A percentile compares a stretch with the other conserved stretches of the same genome.
phyloP scores from a whole-genome alignment of 2,329 filamentous ascomycete species.

The Pseudopyrenochaeta lycopersici region DNA sequence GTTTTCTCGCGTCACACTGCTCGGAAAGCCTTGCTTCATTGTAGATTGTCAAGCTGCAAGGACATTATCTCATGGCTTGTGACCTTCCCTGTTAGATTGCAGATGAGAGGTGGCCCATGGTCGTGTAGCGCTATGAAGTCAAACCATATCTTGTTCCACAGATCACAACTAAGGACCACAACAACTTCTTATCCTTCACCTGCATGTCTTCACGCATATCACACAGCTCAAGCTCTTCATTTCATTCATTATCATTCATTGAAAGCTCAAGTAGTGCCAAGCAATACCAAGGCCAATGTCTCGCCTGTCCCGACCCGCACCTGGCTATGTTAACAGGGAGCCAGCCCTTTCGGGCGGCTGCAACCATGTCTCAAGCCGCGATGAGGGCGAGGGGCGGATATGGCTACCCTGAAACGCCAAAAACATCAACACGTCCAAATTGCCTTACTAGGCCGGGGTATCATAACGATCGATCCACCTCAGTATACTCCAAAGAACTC shows the following conservation, averaged over 20 bases:
- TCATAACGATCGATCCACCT: slow-evolving; percentile 28
- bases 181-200: background rate
- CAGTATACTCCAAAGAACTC: slow-evolving; percentile 11
- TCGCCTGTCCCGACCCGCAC: slow-evolving; percentile 14
- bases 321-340: slow-evolving; percentile 32
- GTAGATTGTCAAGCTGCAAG: background rate
- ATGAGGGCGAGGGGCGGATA: slow-evolving; percentile 9
- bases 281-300: slow-evolving; percentile 5
- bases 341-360: slow-evolving; percentile 30
- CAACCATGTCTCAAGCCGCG: slow-evolving; percentile 30
- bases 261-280: slow-evolving; percentile 4
- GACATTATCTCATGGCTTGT: too few relatives aligned
- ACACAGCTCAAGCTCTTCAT: background rate
- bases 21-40: background rate
- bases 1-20: background rate
- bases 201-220: background rate
- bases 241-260: slow-evolving; percentile 5
- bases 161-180: too few relatives aligned
- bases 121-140: too few relatives aligned
- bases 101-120: too few relatives aligned
- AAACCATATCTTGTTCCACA: background rate
- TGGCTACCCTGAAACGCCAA: slow-evolving; percentile 6
- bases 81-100: too few relatives aligned
- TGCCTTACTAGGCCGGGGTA: slow-evolving; percentile 24
- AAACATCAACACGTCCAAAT: slow-evolving; percentile 6